phyloP scores from a whole-genome alignment of 2,329 filamentous ascomycete species.

The Aspergillus phoenicis region DNA sequence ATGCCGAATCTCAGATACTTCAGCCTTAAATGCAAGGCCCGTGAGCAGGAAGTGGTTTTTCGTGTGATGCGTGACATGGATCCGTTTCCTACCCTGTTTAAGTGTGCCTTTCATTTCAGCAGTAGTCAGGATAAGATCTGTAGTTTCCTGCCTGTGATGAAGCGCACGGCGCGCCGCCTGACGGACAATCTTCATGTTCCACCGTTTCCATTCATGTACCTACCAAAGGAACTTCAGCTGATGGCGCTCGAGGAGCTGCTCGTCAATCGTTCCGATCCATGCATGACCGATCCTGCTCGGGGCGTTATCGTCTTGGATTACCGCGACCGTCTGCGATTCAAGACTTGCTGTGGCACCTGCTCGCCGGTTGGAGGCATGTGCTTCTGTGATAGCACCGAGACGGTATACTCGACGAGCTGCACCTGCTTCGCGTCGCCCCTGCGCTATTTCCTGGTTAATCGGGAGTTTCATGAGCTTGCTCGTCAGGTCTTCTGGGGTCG shows the following conservation, averaged over 20 bases:
- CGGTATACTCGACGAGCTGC: slow-evolving; percentile 28
- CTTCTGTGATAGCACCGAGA: slow-evolving; percentile 27
- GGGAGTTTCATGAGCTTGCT: slow-evolving; percentile 26
- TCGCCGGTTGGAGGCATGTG: slow-evolving; percentile 23
- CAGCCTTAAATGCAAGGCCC: slow-evolving; percentile 28
- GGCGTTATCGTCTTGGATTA: slow-evolving; percentile 21
- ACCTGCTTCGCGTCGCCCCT: slow-evolving; percentile 27
- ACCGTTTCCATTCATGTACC: slow-evolving; percentile 25
- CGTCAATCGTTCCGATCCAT: slow-evolving; percentile 19
- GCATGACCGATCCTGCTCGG: slow-evolving; percentile 8
- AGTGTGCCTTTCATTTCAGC: slow-evolving; percentile 27
- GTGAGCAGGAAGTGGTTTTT: slow-evolving; percentile 20
- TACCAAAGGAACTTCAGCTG: slow-evolving; percentile 33
- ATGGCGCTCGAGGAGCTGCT: slow-evolving; percentile 26
- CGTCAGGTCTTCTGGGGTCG: slow-evolving; percentile 25
- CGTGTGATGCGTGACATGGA: slow-evolving; percentile 21
- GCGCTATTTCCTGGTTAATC: slow-evolving; percentile 29
- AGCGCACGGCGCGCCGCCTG: slow-evolving; percentile 20
- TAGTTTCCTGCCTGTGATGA: slow-evolving; percentile 19
- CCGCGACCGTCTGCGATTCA: slow-evolving; percentile 17
- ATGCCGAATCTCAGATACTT: slow-evolving; percentile 26
- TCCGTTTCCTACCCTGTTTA: slow-evolving; percentile 24
- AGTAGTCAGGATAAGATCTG: slow-evolving; percentile 12
- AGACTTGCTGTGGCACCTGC: slow-evolving; percentile 29
- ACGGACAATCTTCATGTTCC: slow-evolving; percentile 17